Base-by-base conservation (phyloP, 2,329 filamentous ascomycete genomes). In the Stachybotrys chlorohalonatus region DNA sequence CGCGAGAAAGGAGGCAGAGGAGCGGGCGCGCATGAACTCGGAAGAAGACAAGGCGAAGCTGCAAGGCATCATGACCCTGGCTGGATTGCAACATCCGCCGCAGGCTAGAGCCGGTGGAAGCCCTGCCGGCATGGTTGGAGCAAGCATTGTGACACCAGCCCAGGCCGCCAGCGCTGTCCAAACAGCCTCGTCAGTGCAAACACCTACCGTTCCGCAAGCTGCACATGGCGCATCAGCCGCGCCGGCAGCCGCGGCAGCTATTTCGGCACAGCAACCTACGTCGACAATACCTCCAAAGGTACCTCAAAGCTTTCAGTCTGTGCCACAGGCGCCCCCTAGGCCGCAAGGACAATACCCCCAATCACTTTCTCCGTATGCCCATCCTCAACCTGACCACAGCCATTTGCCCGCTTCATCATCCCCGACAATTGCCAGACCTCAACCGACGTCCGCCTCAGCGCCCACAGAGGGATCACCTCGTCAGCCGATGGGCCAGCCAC, bases 1-100 rank as follows among this genome's bases (percentile, higher is more conserved):
- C n/a, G 84, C 84, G 0, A 75, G 83, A 24, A 86, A 86, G 59
- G 84, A 86, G 64, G 83, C 83, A 0, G 84, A 86, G 63, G 83
- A 86, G 67, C 77, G 81, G 50, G 81, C 81, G 3, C 76, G 80
- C 45, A 68, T 80, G 59, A 81, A 77, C 55, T 75, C 75, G n/a
- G 79, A 82, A 51, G 82, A 85, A 55, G 81, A 84, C 49, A 77
- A 80, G 58, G 80, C 79, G 7, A 78, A 78, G 57, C 69, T 84
- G n/a, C 77, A 83, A 58, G 80, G 80, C n/a, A 80, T 84, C 54
- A 75, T 83, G 72, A 74, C 78, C 2, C 63, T 84, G 49, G 78
- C 77, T 1, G 78, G 80, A 0, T 60, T 83, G 50, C 77, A 82
- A 53, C 76, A 76, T 58, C 62, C 65, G 6, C 65, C 64, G 3